Conservation (phyloP, 1,284 basidiomycete genomes). For the Apiotrichum veenhuisii region DNA sequence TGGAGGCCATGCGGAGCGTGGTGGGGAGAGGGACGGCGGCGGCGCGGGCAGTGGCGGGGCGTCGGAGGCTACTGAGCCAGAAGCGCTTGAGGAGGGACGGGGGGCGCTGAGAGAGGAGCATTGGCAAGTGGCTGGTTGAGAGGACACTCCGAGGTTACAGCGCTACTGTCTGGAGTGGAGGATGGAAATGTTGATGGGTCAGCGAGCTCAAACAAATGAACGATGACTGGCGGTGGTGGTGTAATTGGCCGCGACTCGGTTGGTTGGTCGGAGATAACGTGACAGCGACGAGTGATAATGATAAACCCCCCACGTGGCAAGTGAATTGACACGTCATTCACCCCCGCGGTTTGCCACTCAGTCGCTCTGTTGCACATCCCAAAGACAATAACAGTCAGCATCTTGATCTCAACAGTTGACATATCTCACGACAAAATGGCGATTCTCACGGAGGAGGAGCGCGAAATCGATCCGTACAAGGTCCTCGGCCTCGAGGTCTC, state of each 20-base stretch:
- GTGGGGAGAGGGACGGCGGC: background rate
- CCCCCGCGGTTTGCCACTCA: background rate
- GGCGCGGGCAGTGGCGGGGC: background rate
- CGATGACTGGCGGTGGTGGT: background rate
- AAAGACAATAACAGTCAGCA: background rate
- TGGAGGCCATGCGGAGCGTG: background rate
- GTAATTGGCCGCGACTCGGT: background rate
- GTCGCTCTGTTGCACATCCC: background rate
- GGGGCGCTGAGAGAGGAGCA: slow-evolving; percentile 22
- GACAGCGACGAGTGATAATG: too few relatives aligned
- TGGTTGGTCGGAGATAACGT: background rate
- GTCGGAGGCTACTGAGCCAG: slow-evolving; percentile 20
- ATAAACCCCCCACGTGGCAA: background rate
- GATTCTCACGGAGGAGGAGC: slow-evolving; percentile 46
- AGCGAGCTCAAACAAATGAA: too few relatives aligned
- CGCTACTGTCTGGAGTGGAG: background rate
- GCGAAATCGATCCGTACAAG: slow-evolving; percentile 65
- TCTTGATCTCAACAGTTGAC: background rate
- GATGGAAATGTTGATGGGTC: background rate
- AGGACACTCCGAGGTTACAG: background rate
- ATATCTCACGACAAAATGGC: slow-evolving; percentile 19
- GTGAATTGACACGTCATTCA: background rate
- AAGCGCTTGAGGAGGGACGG: slow-evolving; percentile 25
- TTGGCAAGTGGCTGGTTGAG: background rate
- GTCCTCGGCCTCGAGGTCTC: slow-evolving; percentile 64